Percentiles rank a stretch among this genome's conserved stretches.
These are phyloP conservation scores for Ogataea chonburiensis DNA, from an alignment of 805 yeast species.

Conservation along the genomic window DNA sequence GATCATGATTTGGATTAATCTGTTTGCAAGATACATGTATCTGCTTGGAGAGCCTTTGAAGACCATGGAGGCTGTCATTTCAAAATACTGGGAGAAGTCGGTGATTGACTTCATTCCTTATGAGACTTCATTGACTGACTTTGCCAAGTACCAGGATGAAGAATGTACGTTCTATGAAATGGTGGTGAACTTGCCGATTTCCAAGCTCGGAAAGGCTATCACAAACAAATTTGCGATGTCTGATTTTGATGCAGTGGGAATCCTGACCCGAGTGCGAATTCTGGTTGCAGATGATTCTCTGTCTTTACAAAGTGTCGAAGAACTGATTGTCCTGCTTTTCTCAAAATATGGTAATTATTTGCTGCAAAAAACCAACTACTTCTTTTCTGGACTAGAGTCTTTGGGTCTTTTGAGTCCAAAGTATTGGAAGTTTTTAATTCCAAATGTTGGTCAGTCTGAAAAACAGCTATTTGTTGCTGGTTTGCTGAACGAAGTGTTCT, in stretches of 20 bases:
- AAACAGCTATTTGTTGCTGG: slow-evolving; percentile 17
- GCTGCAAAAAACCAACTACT: slow-evolving; percentile 19
- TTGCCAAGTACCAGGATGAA: slow-evolving; percentile 4
- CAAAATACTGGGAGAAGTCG: slow-evolving; percentile 18
- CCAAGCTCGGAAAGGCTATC: slow-evolving; percentile 24
- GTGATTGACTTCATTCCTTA: slow-evolving; percentile 8
- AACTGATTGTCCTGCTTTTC: slow-evolving; percentile 37
- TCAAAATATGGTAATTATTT: slow-evolving; percentile 46
- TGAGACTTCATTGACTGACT: slow-evolving; percentile 13
- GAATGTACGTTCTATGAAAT: slow-evolving; percentile 36
- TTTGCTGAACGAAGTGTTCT: slow-evolving; percentile 31
- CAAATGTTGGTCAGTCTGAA: slow-evolving; percentile 5
- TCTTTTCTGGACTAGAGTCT: slow-evolving; percentile 2
- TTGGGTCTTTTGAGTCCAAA: slow-evolving; percentile 22
- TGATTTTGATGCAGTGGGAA: slow-evolving; percentile 48
- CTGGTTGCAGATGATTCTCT: slow-evolving; percentile 30
- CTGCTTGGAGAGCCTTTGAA: slow-evolving; percentile 59
- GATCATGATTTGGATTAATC: slow-evolving; percentile 46
- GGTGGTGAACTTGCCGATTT: slow-evolving; percentile 33
- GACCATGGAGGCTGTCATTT: slow-evolving; percentile 18
- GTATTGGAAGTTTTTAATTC: slow-evolving; percentile 27
- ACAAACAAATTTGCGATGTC: slow-evolving; percentile 41
- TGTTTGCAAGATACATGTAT: slow-evolving; percentile 45
- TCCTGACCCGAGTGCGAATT: slow-evolving; percentile 39
- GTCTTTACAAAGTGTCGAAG: slow-evolving; percentile 24